phyloP scores from a whole-genome alignment of 345 rosid species.

The Syzygium jambos region DNA sequence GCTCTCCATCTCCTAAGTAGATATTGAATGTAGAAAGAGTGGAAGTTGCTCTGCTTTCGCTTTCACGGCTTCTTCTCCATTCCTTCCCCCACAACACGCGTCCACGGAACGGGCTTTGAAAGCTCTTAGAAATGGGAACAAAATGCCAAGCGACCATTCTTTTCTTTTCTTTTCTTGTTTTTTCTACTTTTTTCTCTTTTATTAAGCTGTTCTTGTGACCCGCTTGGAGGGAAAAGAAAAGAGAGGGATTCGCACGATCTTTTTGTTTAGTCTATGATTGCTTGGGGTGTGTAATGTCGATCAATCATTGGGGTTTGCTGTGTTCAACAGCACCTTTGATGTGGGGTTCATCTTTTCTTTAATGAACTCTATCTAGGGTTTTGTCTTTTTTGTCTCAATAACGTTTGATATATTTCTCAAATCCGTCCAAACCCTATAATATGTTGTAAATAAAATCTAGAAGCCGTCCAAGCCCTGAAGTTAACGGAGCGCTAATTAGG shows the following conservation, averaged over 20 bases:
- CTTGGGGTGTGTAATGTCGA: background rate
- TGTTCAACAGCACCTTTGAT: background rate
- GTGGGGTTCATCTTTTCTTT: background rate
- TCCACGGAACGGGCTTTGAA: background rate
- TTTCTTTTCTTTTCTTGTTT: background rate
- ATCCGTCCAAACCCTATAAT: background rate
- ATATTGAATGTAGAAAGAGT: background rate
- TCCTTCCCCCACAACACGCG: background rate
- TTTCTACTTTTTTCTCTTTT: background rate
- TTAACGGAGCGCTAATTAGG: background rate
- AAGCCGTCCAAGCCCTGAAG: background rate
- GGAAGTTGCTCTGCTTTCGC: background rate
- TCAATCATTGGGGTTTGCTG: background rate
- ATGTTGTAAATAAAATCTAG: background rate
- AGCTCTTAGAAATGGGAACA: background rate
- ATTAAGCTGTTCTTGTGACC: background rate
- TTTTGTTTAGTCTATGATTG: background rate
- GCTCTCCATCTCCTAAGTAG: background rate
- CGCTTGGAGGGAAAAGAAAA: background rate
- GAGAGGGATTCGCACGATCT: background rate
- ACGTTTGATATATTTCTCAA: background rate
- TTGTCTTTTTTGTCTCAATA: background rate
- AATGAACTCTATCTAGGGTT: background rate
- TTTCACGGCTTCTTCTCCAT: background rate
- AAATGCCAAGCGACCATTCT: background rate